These are phyloP conservation scores for Aristolochia californica DNA, from an alignment of 164 flowering plant species.

Conservation along the genomic window DNA sequence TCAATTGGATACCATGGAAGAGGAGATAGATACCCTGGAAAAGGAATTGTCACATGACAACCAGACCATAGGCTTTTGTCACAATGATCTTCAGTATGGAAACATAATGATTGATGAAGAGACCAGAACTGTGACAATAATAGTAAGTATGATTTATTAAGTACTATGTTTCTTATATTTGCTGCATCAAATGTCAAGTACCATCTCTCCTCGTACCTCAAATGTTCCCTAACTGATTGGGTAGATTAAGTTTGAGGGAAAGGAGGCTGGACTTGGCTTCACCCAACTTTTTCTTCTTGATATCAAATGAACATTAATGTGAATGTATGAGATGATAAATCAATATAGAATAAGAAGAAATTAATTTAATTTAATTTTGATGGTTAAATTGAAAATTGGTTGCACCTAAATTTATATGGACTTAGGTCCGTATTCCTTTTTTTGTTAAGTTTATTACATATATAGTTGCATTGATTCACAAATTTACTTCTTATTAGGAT, in stretches of 20 bases:
- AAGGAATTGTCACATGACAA: slow-evolving; percentile 23
- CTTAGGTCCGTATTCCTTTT: neutral
- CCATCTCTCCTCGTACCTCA: neutral
- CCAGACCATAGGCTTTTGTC: slow-evolving; percentile 74
- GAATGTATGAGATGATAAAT: too few relatives aligned
- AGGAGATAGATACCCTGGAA: slow-evolving; percentile 45
- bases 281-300: too few relatives aligned
- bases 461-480: neutral
- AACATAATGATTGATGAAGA: slow-evolving; percentile 92
- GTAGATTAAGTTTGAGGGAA: too few relatives aligned
- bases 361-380: too few relatives aligned
- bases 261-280: too few relatives aligned
- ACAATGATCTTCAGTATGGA: slow-evolving; percentile 94
- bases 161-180: neutral
- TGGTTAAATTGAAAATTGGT: too few relatives aligned
- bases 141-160: slow-evolving; percentile 37
- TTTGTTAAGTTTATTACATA: neutral
- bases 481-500: slow-evolving; percentile 38
- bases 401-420: neutral
- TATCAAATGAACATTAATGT: too few relatives aligned
- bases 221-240: too few relatives aligned
- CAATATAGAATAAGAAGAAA: too few relatives aligned
- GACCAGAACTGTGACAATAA: slow-evolving; percentile 55
- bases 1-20: slow-evolving; percentile 35
- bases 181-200: neutral